Percentiles rank a stretch among this genome's conserved stretches.
Conservation (phyloP, 305 asterid genomes). For the Fraxinus floribunda region DNA sequence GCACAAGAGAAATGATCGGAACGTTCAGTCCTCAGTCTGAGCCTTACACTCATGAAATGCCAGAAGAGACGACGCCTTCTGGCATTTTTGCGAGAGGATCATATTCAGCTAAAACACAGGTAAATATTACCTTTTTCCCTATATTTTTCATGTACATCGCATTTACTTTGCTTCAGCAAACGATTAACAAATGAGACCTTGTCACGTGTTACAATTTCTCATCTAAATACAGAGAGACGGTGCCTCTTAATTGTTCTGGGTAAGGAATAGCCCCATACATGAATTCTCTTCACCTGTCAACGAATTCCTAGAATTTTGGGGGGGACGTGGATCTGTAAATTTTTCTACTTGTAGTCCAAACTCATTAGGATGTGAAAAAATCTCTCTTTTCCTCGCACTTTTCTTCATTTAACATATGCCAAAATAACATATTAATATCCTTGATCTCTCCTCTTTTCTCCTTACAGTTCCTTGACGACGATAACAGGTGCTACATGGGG, state of each 20-base stretch:
- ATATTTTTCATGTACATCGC: not conserved
- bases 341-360: not conserved
- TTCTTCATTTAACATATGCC: not conserved
- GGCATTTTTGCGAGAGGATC: conserved; percentile 80
- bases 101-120: conserved; percentile 81
- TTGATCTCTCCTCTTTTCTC: not conserved
- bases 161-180: not conserved
- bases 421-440: not conserved
- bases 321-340: not conserved
- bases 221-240: not conserved
- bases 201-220: not conserved
- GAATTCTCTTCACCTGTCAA: not conserved
- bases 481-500: conserved; percentile 83
- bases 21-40: conserved; percentile 83
- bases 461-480: conserved; percentile 74
- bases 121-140: not conserved
- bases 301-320: not conserved
- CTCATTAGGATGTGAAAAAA: not conserved
- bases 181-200: not conserved
- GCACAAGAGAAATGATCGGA: conserved; percentile 75
- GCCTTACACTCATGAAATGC: conserved; percentile 74
- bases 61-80: conserved; percentile 76
- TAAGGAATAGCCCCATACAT: not conserved
- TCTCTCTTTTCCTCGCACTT: not conserved
- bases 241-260: not conserved